These are phyloP conservation scores for Brettanomyces nanus DNA, from an alignment of 805 yeast genomes.

Conservation along the genomic window DNA sequence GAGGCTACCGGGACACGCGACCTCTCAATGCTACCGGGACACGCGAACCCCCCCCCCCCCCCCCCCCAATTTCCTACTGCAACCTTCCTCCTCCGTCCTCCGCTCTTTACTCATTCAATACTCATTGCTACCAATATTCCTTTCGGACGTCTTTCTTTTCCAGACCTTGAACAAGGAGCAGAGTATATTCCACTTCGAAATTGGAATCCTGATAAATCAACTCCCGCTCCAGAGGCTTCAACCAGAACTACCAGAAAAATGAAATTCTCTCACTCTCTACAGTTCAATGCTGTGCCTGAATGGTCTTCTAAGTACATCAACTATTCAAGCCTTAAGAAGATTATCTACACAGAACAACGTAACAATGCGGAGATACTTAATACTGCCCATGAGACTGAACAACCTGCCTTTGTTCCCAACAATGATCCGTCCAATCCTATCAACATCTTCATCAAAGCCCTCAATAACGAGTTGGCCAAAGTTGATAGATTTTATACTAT, in stretches of 20 bases:
- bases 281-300: conserved; percentile 96
- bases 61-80: too few relatives aligned
- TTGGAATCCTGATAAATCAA: background rate
- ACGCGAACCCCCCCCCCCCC: too few relatives aligned
- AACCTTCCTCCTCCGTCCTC: too few relatives aligned
- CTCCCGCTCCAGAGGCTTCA: too few relatives aligned
- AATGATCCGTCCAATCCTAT: conserved; percentile 37
- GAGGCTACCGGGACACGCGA: too few relatives aligned
- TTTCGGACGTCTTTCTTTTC: too few relatives aligned
- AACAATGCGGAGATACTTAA: conserved; percentile 32
- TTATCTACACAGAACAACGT: conserved; percentile 75
- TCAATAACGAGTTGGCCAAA: conserved; percentile 60
- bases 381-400: conserved; percentile 16
- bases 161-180: background rate
- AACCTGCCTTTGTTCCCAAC: conserved; percentile 25
- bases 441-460: conserved; percentile 58
- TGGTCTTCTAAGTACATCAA: conserved; percentile 93
- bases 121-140: too few relatives aligned
- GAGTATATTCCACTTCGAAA: background rate
- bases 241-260: too few relatives aligned
- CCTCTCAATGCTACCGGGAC: too few relatives aligned
- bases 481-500: conserved; percentile 65
- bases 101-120: too few relatives aligned
- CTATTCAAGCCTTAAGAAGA: conserved; percentile 78
- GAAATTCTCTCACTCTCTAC: conserved; percentile 94